These are phyloP conservation scores for Prunus armeniaca DNA, from an alignment of 306 rosid species.

Conservation along the genomic window DNA sequence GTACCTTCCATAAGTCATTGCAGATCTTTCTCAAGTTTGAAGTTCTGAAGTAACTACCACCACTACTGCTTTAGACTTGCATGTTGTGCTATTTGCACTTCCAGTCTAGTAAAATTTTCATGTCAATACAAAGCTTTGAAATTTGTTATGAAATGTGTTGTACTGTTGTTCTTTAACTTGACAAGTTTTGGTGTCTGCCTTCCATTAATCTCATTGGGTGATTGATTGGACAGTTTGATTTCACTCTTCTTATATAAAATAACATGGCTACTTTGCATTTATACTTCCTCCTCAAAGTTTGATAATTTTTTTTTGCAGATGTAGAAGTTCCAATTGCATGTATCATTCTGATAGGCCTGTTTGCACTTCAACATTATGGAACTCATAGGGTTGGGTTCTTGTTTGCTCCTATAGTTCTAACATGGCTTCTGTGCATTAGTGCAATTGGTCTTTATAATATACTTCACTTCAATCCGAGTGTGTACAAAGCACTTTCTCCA, in stretches of 20 bases:
- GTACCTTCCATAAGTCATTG: background rate
- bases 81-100: background rate
- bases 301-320: constrained; percentile 46
- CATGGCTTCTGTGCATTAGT: constrained; percentile 87
- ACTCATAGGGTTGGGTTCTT: constrained; percentile 91
- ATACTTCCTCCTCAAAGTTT: constrained; percentile 22
- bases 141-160: background rate
- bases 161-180: constrained; percentile 2
- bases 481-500: constrained; percentile 83
- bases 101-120: background rate
- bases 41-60: background rate
- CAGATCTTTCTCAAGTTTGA: background rate
- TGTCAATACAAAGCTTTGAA: background rate
- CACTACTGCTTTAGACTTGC: background rate
- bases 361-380: constrained; percentile 95
- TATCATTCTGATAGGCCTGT: constrained; percentile 73
- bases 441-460: constrained; percentile 85
- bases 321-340: constrained; percentile 80
- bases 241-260: constrained; percentile 7
- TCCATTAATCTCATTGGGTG: background rate
- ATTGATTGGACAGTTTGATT: constrained; percentile 18
- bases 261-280: constrained; percentile 6
- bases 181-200: background rate
- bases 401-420: constrained; percentile 80
- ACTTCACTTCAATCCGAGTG: constrained; percentile 59